phyloP scores from a whole-genome alignment of 2,329 filamentous ascomycete species.

The Ophidiomyces ophidiicola region DNA sequence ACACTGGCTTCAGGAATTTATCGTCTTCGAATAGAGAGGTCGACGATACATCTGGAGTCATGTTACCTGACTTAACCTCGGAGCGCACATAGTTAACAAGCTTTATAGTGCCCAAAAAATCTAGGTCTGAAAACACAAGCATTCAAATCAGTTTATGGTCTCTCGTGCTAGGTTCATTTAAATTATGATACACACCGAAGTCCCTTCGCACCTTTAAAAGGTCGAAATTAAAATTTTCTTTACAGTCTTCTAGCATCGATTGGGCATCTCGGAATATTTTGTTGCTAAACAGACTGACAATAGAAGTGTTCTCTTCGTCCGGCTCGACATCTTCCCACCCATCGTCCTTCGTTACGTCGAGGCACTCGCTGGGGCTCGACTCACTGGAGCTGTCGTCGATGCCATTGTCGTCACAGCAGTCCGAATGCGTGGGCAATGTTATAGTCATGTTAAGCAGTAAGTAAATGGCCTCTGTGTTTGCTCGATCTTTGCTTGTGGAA shows the following conservation, averaged over 20 bases:
- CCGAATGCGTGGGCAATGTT: background rate
- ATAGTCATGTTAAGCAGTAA: too few relatives aligned
- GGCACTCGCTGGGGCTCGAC: slow-evolving; percentile 21
- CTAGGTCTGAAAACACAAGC: slow-evolving; percentile 41
- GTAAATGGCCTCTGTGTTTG: too few relatives aligned
- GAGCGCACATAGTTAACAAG: slow-evolving; percentile 56
- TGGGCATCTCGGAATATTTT: slow-evolving; percentile 51
- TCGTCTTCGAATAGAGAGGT: slow-evolving; percentile 60
- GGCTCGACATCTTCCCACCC: slow-evolving; percentile 50
- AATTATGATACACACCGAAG: slow-evolving; percentile 30
- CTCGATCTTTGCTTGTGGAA: too few relatives aligned
- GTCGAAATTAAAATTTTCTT: slow-evolving; percentile 54
- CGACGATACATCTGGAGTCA: slow-evolving; percentile 46
- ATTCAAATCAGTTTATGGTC: slow-evolving; percentile 4
- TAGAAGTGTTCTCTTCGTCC: slow-evolving; percentile 49
- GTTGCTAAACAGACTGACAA: slow-evolving; percentile 58
- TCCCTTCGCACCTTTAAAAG: slow-evolving; percentile 48
- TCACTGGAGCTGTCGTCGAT: slow-evolving; percentile 15
- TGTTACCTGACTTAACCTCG: slow-evolving; percentile 36
- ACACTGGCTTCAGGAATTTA: slow-evolving; percentile 64
- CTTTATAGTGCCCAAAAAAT: slow-evolving; percentile 62
- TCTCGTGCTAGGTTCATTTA: background rate
- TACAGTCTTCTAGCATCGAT: slow-evolving; percentile 58
- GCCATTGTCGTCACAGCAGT: background rate
- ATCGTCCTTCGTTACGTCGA: slow-evolving; percentile 39